phyloP scores from a whole-genome alignment of 352 stramenopile genomes.

The Pythium dissimile region DNA sequence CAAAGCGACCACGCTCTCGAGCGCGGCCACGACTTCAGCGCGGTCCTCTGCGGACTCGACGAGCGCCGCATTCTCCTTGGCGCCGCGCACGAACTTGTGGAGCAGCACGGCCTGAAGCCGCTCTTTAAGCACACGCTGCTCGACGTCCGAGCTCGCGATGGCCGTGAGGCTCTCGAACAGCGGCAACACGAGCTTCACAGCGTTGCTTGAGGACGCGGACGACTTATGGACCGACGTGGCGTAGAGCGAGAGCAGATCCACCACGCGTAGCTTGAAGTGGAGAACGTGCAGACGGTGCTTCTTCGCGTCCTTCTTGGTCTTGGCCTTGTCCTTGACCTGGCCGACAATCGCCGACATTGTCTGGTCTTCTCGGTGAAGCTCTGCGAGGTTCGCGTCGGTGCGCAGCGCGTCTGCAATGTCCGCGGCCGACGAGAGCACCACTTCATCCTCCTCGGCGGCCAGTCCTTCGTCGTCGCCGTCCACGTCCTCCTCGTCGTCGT shows the following conservation, averaged over 20 bases:
- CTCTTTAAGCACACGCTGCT: constrained; percentile 75
- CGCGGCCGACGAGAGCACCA: constrained; percentile 46
- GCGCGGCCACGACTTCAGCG: constrained; percentile 26
- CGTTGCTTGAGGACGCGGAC: background rate
- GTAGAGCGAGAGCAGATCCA: constrained; percentile 79
- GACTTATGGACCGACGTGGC: constrained; percentile 24
- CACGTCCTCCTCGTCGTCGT: constrained; percentile 46
- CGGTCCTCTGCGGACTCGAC: constrained; percentile 15
- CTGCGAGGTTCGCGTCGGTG: constrained; percentile 55
- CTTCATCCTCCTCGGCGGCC: constrained; percentile 45
- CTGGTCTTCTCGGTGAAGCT: constrained; percentile 74
- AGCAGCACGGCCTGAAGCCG: constrained; percentile 61
- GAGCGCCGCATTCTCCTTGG: constrained; percentile 42
- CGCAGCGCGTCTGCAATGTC: constrained; percentile 71
- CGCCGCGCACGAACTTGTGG: constrained; percentile 55
- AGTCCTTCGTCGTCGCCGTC: constrained; percentile 43
- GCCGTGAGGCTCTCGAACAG: constrained; percentile 56
- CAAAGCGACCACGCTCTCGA: constrained; percentile 37
- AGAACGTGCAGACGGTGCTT: constrained; percentile 57
- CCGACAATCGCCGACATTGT: constrained; percentile 75
- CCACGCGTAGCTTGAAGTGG: constrained; percentile 84
- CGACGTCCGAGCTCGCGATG: constrained; percentile 50
- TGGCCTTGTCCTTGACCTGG: constrained; percentile 68
- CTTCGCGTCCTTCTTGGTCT: constrained; percentile 78
- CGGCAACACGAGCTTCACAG: constrained; percentile 53